Evolutionary conservation across 1,284 basidiomycete species (phyloP), one percentile per base, ranked within the genome.

Genomic region (Malassezia pachydermatis): DNA sequence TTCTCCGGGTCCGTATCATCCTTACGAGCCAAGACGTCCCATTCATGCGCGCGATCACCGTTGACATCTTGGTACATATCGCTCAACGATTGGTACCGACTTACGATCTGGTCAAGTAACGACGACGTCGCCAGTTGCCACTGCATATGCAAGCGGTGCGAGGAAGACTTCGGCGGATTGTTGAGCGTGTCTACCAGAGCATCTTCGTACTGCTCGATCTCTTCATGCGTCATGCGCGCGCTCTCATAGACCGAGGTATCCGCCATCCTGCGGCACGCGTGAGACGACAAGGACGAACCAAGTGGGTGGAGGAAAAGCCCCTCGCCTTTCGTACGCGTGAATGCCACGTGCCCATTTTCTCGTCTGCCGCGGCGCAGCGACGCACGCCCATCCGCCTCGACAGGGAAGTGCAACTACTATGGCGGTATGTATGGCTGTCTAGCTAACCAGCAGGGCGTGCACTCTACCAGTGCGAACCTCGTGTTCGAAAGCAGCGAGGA

Each of bases 401-500:
- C n/a, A n/a, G n/a, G n/a, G n/a, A n/a, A n/a, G n/a, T n/a, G 22
- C 8, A 20, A 35, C 45, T 17, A 42, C 46, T 28, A 51, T 51
- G 49, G 43, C 49, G 38, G 49, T 51, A 45, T 35, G 49, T 51
- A 16, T 14, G 29, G 19, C n/a, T 14, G 19, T 13, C 34, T 38
- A 5, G 38, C 24, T 8, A n/a, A n/a, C n/a, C n/a, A n/a, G 13
- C 29, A 45, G 43, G 43, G 43, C 25, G 36, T 41, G 27, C 20
- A 58, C 46, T 48, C 44, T 73, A 90, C 30, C 22, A 34, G 41
- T 24, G 19, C 29, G 16, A 38, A 95, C 84, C 84, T 96, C 65
- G 83, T 89, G 16, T 98, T 98, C 67, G 94, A 98, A 76, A 94
- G 89, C 37, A 95, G 89, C 45, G 92, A 98, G 76, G 82, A 86